Evolutionary conservation across 805 yeast genomes (phyloP), one percentile per base, ranked within the genome.

Genomic region (Tetrapisispora arboricola): DNA sequence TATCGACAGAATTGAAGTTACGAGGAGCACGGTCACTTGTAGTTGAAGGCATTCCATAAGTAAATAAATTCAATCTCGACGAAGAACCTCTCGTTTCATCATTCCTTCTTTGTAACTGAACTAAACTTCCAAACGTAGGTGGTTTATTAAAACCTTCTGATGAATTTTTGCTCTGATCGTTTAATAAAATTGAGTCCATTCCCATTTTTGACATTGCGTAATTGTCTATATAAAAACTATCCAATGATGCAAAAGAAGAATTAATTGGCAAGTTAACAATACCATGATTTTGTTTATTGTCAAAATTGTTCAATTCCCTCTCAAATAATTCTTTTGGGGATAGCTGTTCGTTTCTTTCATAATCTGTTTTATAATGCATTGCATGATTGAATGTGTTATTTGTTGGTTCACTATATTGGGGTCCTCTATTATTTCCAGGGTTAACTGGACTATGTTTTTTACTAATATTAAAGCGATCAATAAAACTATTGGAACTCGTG

Each of bases 231-330:
- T 79, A 78, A 44, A 74, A 71, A 55, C 87, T 50, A 30, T 50
- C 87, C 53, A 83, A 63, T 0, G 88, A 81, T 1, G 90, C 90
- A 66, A 80, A 81, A 46, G 87, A 80, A 32, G 83, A 84, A 45
- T 76, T 79, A 13, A 79, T 65, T 0, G 85, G 85, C 30, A 81
- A 57, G 4, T 82, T 72, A 31, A 83, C 83, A 29, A 78, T 71
- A 16, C 49, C 46, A 32, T 52, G 46, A 16, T 51, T 51, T 16
- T 52, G 49, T 32, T 42, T 49, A 12, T 44, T 39, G 29, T 54
- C 58, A 38, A 54, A 55, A 20, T 45, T 47, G 19, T 46, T 44
- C 16, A 57, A 43, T 33, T 55, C 60, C 24, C 45, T 49, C 35
- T 54, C 57, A 35, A 53, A 44, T 3, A 47, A 40, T 30, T 50